Base-by-base conservation (phyloP, 2,329 filamentous ascomycete genomes). In the Acephala macrosclerotiorum region DNA sequence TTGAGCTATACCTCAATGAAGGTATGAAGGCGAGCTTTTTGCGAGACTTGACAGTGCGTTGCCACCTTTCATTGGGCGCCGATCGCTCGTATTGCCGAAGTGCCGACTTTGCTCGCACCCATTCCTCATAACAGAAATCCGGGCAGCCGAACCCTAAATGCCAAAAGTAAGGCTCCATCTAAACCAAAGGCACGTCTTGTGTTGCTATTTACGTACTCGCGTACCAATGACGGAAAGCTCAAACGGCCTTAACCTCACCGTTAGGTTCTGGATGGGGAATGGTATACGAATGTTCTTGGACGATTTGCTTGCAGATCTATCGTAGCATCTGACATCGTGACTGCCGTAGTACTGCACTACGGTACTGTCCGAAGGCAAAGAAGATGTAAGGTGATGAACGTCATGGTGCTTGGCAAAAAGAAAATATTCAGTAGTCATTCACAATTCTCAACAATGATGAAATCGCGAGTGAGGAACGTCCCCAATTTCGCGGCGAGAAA, bases 361-460 rank as follows among this genome's bases (percentile, higher is more conserved):
- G 29, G 29, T 33, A 33, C 29, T 33, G 29, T 9, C 29, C 29
- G 29, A 33, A 33, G 29, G 4, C 29, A 33, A 33, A n/a, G n/a
- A 9, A 33, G 29, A 33, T 33, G 29, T 33, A 33, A 33, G 29
- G 29, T 33, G 55, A 22, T 8, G 55, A 55, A 55, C 51, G 25
- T 55, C 25, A 55, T 38, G 55, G 16, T 51, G 4, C 53, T 57
- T 57, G 53, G 55, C 55, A 57, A 25, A 55, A 35, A 55, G 45
- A 49, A 42, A 40, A 42, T 6, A 42, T 42, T 42, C 16, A n/a
- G 14, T 12, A 42, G 38, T 42, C 38, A 42, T 16, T 42, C 38
- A 16, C 38, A 42, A 42, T 42, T 16, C 38, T 42, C 18, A n/a
- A 25, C 9, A 49, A 12, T 8, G 45, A 22, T n/a, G 38, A 6